Evolutionary conservation across 768 basidiomycete species (phyloP).

Genomic region (Omphalotus guepiniiformis): DNA sequence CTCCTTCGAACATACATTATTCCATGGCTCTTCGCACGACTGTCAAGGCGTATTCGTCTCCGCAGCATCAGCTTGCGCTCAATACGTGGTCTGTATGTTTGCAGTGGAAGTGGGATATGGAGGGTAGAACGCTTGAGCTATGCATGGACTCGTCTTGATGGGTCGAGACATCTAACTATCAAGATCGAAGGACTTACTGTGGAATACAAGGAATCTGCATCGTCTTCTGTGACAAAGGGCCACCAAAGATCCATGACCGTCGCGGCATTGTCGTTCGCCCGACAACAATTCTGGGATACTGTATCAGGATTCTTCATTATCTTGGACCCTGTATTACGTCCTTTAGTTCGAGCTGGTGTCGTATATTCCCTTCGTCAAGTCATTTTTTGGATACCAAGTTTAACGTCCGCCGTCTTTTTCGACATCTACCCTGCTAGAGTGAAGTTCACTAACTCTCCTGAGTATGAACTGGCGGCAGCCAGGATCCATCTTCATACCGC

Average conservation of each 20-base stretch:
- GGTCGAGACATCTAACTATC: conserved; percentile 55
- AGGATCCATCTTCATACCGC: conserved; percentile 50
- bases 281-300: conserved; percentile 32
- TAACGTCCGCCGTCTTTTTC: conserved; percentile 64
- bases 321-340: conserved; percentile 60
- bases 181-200: conserved; percentile 59
- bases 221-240: conserved; percentile 23
- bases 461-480: conserved; percentile 43
- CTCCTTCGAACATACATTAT: conserved; percentile 62
- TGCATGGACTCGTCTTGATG: conserved; percentile 44
- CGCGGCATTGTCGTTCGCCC: conserved; percentile 40
- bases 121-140: conserved; percentile 71
- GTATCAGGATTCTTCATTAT: conserved; percentile 37
- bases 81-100: conserved; percentile 71
- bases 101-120: conserved; percentile 48
- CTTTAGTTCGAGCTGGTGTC: conserved; percentile 52
- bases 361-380: conserved; percentile 51
- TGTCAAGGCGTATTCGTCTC: conserved; percentile 63
- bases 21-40: conserved; percentile 56
- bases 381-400: conserved; percentile 63
- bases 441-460: conserved; percentile 49
- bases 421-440: conserved; percentile 56
- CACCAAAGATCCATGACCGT: conserved; percentile 43
- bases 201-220: conserved; percentile 32
- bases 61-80: conserved; percentile 75